A percentile compares a stretch with the other conserved stretches of the same genome.
Evolutionary conservation across 768 basidiomycete species (phyloP).

Genomic region (Termitomyces titanicus): DNA sequence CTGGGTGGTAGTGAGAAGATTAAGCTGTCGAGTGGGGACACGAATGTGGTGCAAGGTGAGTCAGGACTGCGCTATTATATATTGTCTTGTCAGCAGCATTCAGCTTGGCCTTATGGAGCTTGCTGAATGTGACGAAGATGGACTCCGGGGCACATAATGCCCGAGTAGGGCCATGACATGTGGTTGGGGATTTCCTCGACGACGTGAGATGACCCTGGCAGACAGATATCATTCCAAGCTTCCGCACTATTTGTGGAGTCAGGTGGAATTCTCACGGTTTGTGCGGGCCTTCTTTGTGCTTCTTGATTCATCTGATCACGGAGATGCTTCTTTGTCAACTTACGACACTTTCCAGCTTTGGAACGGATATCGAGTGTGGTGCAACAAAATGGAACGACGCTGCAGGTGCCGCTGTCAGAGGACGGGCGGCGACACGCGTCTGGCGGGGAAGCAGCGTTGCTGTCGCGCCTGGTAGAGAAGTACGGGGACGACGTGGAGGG

Average conservation of each 20-base stretch:
- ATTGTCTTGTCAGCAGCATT: slow-evolving; percentile 10
- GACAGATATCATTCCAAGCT: slow-evolving; percentile 1
- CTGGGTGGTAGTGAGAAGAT: slow-evolving; percentile 25
- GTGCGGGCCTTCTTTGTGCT: slow-evolving; percentile 19
- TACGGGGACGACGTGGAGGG: slow-evolving; percentile 67
- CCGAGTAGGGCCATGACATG: slow-evolving; percentile 7
- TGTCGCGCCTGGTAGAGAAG: slow-evolving; percentile 61
- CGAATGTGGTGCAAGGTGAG: slow-evolving; percentile 36
- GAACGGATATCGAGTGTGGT: slow-evolving; percentile 52
- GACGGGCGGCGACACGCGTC: slow-evolving; percentile 62
- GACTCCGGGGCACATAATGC: slow-evolving; percentile 8
- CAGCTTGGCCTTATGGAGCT: slow-evolving; percentile 11
- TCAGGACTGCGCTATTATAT: background rate
- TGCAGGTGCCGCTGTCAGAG: slow-evolving; percentile 35
- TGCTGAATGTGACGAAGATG: background rate
- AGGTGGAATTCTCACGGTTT: slow-evolving; percentile 21
- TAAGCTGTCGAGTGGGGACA: slow-evolving; percentile 18
- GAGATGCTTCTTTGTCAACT: slow-evolving; percentile 13
- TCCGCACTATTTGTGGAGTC: background rate
- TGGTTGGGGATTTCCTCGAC: slow-evolving; percentile 1
- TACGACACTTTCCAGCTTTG: slow-evolving; percentile 46
- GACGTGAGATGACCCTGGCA: slow-evolving; percentile 1
- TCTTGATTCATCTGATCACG: slow-evolving; percentile 11
- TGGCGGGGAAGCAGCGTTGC: slow-evolving; percentile 61
- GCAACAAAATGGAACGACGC: slow-evolving; percentile 26